Percentiles rank a stretch among this genome's conserved stretches.
phyloP scores from a whole-genome alignment of 805 yeast genomes.

The Candida insectalens region DNA sequence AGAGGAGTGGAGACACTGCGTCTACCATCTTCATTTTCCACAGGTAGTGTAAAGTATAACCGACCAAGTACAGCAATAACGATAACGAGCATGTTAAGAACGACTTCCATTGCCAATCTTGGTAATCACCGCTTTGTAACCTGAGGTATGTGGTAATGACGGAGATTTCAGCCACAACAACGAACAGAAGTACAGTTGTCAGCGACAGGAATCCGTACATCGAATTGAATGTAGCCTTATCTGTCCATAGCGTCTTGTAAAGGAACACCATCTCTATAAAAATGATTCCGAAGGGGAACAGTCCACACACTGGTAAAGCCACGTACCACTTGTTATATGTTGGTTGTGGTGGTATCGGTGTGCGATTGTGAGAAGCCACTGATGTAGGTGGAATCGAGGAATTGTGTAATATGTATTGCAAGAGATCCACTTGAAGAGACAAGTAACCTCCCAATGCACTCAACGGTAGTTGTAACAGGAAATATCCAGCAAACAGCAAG shows the following conservation, averaged over 20 bases:
- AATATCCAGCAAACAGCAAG: constrained; percentile 42
- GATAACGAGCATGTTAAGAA: constrained; percentile 61
- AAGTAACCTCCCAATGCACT: constrained; percentile 62
- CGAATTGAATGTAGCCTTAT: constrained; percentile 52
- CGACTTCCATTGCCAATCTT: constrained; percentile 78
- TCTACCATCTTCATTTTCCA: constrained; percentile 52
- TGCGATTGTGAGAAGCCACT: constrained; percentile 3
- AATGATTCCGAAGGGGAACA: constrained; percentile 72
- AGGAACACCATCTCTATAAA: constrained; percentile 68
- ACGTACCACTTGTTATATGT: constrained; percentile 22
- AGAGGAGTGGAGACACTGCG: constrained; percentile 55
- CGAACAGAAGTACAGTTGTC: constrained; percentile 46
- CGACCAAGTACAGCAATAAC: constrained; percentile 60
- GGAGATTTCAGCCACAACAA: constrained; percentile 63
- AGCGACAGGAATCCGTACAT: constrained; percentile 69
- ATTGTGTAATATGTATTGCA: constrained; percentile 8
- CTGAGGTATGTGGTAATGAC: constrained; percentile 59
- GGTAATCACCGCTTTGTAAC: constrained; percentile 38
- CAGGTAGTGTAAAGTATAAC: constrained; percentile 62
- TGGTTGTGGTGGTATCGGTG: constrained; percentile 28
- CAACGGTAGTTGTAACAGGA: constrained; percentile 63
- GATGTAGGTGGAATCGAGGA: constrained; percentile 5
- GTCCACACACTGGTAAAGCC: constrained; percentile 45
- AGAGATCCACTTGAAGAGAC: constrained; percentile 17
- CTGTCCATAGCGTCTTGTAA: constrained; percentile 71